Evolutionary conservation across 2,329 filamentous ascomycete species (phyloP).

Genomic region (Amauroascus niger): DNA sequence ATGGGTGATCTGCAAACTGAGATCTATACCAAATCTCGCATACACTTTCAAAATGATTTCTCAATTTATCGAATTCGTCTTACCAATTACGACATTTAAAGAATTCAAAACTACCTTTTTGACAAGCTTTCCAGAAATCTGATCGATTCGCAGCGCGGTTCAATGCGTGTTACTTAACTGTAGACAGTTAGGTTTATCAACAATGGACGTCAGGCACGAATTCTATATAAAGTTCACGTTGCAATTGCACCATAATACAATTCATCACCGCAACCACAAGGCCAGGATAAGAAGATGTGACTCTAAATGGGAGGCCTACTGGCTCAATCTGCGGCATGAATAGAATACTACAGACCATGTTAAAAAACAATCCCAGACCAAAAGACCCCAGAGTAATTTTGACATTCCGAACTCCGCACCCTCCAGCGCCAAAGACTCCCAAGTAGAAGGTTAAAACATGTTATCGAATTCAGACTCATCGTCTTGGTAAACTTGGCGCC

Average conservation of each 20-base stretch:
- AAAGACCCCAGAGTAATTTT: constrained; percentile 3
- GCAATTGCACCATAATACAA: too few species aligned
- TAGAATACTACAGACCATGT: not conserved
- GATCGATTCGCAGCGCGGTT: not conserved
- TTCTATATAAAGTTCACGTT: too few species aligned
- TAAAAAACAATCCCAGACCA: not conserved
- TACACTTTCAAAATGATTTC: not conserved
- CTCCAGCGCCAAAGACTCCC: constrained; percentile 2
- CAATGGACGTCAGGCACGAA: too few species aligned
- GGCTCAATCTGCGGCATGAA: too few species aligned
- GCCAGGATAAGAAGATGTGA: too few species aligned
- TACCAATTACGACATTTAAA: not conserved
- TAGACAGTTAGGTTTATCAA: not conserved
- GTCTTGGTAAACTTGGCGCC: constrained; percentile 39
- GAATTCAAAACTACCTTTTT: not conserved
- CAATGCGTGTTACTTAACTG: not conserved
- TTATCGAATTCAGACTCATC: constrained; percentile 17
- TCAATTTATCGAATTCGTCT: not conserved
- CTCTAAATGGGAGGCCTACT: too few species aligned
- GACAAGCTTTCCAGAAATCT: too few species aligned
- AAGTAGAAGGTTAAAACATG: not conserved
- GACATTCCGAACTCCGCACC: constrained; percentile 15
- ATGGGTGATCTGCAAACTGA: not conserved
- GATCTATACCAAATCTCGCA: not conserved
- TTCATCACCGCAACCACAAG: too few species aligned